Evolutionary conservation across 495 filamentous ascomycete genomes (phyloP).

Genomic region (Parmelia sp.): DNA sequence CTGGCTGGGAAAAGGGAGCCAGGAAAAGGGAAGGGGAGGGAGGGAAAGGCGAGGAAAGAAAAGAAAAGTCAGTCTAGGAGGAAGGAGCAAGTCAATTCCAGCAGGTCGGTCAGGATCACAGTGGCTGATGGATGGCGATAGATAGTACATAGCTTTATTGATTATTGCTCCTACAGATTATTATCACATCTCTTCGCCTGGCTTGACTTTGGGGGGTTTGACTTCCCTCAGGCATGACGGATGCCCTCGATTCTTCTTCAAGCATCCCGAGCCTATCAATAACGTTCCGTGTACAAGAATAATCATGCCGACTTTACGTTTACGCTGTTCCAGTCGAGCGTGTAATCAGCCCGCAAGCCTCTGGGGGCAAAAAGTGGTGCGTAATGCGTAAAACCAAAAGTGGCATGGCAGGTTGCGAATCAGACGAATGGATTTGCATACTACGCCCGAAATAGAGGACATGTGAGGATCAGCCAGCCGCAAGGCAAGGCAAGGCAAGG

Average conservation of each 20-base stretch:
- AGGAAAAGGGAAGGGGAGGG: neutral
- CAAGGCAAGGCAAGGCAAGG: neutral
- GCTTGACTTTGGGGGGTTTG: neutral
- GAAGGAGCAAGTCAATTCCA: neutral
- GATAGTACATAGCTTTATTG: neutral
- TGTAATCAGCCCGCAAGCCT: neutral
- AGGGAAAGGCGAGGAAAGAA: neutral
- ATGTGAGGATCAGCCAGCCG: slow-evolving; percentile 4
- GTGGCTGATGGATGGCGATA: neutral
- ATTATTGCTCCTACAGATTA: neutral
- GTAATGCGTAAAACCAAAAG: neutral
- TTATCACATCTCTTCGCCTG: neutral
- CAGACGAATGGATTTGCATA: neutral
- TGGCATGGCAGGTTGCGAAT: neutral
- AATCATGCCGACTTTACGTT: neutral
- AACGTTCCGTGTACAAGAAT: neutral
- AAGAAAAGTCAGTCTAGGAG: neutral
- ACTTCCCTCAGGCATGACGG: neutral
- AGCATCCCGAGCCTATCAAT: neutral
- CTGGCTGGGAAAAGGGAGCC: neutral
- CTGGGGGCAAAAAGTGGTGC: neutral
- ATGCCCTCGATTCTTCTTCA: neutral
- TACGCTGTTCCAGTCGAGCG: neutral
- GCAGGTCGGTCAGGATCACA: neutral
- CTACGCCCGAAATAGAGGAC: neutral